Conservation (phyloP, 176 grass and related monocot species). For the Olyra latifolia region DNA sequence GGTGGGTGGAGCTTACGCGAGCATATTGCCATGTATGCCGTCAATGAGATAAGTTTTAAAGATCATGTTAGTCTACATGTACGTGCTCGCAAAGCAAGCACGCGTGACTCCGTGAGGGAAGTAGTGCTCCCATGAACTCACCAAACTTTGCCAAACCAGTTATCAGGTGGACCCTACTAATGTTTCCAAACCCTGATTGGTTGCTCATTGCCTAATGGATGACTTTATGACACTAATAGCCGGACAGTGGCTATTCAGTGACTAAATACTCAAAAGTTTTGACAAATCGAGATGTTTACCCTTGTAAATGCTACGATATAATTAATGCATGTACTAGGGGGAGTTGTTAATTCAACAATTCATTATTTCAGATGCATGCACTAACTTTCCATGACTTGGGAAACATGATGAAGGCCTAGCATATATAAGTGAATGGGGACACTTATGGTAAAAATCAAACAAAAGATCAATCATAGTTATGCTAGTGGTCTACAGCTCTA, state of each 20-base stretch:
- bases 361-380: slow-evolving; percentile 5
- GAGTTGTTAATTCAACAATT: neutral
- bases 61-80: neutral
- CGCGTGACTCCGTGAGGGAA: neutral
- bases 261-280: neutral
- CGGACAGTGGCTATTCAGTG: neutral
- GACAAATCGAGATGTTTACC: neutral
- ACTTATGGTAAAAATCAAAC: neutral
- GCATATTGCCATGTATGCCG: slow-evolving; percentile 46
- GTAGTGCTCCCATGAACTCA: slow-evolving; percentile 8
- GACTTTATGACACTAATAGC: neutral
- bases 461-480: slow-evolving; percentile 13
- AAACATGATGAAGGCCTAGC: neutral
- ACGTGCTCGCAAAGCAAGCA: slow-evolving; percentile 4
- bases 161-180: slow-evolving; percentile 4
- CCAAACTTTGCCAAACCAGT: slow-evolving; percentile 25
- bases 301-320: neutral
- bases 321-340: neutral
- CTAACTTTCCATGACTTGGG: neutral
- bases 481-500: neutral
- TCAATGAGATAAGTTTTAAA: slow-evolving; percentile 40
- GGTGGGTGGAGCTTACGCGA: slow-evolving; percentile 43
- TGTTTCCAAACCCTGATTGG: neutral
- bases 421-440: slow-evolving; percentile 27
- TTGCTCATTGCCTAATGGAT: slow-evolving; percentile 7